Conservation (phyloP, 2,329 filamentous ascomycete genomes). For the Aspergillus viridinutans region DNA sequence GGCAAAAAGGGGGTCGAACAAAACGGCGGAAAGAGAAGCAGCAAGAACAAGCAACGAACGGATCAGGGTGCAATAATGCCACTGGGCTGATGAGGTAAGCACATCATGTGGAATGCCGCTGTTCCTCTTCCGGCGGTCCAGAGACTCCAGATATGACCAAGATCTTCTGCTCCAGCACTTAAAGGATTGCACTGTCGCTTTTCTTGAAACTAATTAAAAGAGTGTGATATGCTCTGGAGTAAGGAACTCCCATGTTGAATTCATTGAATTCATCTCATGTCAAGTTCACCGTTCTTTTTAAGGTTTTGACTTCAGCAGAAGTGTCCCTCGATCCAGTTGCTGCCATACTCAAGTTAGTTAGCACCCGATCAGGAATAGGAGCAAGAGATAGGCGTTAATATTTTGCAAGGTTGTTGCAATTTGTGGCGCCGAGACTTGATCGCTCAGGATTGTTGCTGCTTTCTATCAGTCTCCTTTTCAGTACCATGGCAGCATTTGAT, state of each 20-base stretch:
- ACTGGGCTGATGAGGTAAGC: neutral
- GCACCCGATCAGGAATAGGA: neutral
- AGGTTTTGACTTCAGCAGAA: neutral
- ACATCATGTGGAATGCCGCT: conserved; percentile 4
- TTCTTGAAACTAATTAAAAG: neutral
- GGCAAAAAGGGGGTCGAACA: conserved; percentile 1
- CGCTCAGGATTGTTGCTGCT: neutral
- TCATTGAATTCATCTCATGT: neutral
- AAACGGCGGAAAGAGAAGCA: conserved; percentile 2
- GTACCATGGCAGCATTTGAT: neutral
- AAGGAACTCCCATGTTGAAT: neutral
- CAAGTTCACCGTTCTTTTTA: neutral
- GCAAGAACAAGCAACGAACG: neutral
- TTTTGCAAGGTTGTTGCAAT: neutral
- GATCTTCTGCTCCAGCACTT: neutral
- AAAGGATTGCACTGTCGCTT: too few species aligned
- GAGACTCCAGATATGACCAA: neutral
- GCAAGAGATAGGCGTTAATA: too few species aligned
- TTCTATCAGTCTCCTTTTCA: neutral
- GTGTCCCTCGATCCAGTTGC: neutral
- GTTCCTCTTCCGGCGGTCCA: conserved; percentile 5
- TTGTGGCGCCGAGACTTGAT: neutral
- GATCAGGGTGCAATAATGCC: neutral
- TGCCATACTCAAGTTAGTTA: neutral
- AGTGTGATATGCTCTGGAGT: neutral